Evolutionary conservation across 768 basidiomycete species (phyloP).

Genomic region (Tephrocybe rancida): DNA sequence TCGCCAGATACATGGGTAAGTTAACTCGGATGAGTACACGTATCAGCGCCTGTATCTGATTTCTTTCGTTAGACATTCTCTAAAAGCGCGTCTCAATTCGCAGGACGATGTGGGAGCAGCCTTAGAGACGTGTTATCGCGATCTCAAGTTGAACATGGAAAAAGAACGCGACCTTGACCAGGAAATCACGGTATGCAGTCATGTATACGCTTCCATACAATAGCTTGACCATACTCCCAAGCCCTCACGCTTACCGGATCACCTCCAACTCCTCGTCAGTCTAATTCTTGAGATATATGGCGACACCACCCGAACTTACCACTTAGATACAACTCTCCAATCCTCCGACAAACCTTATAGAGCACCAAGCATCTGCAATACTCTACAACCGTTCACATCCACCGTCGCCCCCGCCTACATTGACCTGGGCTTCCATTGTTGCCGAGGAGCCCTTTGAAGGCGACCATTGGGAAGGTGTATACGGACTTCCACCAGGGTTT

Average conservation of each 20-base stretch:
- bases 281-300: neutral
- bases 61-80: conserved; percentile 43
- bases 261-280: conserved; percentile 73
- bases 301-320: neutral
- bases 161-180: conserved; percentile 63
- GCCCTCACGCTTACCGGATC: conserved; percentile 66
- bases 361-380: conserved; percentile 55
- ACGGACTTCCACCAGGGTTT: conserved; percentile 51
- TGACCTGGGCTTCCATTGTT: conserved; percentile 82
- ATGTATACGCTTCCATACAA: neutral
- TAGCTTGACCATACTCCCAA: conserved; percentile 24
- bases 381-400: conserved; percentile 52
- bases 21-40: neutral
- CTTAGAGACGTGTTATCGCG: conserved; percentile 51
- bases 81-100: conserved; percentile 74
- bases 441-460: conserved; percentile 85
- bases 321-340: conserved; percentile 57
- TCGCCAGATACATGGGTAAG: conserved; percentile 61
- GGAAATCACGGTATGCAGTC: conserved; percentile 58
- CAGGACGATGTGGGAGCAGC: conserved; percentile 64
- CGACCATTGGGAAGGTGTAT: conserved; percentile 83
- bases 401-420: conserved; percentile 33
- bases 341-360: conserved; percentile 50
- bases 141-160: conserved; percentile 51
- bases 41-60: conserved; percentile 7